These are phyloP conservation scores for Cinchona pubescens DNA, from an alignment of 257 asterid genomes.

Conservation along the genomic window DNA sequence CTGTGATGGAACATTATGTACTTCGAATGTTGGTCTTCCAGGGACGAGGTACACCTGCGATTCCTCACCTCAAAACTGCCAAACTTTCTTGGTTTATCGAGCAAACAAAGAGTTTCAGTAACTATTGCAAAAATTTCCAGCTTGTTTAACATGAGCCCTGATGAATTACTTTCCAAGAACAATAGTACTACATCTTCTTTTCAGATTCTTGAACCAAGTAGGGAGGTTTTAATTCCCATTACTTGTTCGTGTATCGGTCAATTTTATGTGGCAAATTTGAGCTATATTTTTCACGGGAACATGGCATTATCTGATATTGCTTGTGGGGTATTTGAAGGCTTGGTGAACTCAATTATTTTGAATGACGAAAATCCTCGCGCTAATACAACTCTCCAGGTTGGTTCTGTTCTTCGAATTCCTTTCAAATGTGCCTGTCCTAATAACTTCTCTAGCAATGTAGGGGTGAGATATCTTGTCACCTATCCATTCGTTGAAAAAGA, in stretches of 20 bases:
- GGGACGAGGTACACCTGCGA: slow-evolving; percentile 58
- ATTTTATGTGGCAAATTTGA: slow-evolving; percentile 21
- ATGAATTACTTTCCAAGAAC: slow-evolving; percentile 33
- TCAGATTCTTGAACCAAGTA: slow-evolving; percentile 39
- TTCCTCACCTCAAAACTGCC: slow-evolving; percentile 33
- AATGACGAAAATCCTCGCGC: slow-evolving; percentile 27
- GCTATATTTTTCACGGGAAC: slow-evolving; percentile 26
- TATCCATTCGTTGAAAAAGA: slow-evolving; percentile 56
- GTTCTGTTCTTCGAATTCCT: slow-evolving; percentile 42
- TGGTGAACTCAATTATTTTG: slow-evolving; percentile 46
- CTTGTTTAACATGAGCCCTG: slow-evolving; percentile 36
- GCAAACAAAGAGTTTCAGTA: slow-evolving; percentile 29
- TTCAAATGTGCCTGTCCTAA: slow-evolving; percentile 71
- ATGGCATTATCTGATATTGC: slow-evolving; percentile 30
- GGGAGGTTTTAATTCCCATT: slow-evolving; percentile 54
- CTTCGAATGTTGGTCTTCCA: slow-evolving; percentile 30
- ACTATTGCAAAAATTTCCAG: slow-evolving; percentile 41
- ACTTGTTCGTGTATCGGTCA: slow-evolving; percentile 42
- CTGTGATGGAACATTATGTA: slow-evolving; percentile 53
- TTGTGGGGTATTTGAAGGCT: slow-evolving; percentile 52
- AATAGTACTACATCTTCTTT: slow-evolving; percentile 24
- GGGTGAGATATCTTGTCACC: slow-evolving; percentile 45
- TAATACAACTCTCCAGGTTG: slow-evolving; percentile 19
- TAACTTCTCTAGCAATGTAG: slow-evolving; percentile 4
- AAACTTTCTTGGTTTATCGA: slow-evolving; percentile 50